Evolutionary conservation across 257 asterid species (phyloP), one percentile per base, ranked within the genome.

Genomic region (Catharanthus roseus): DNA sequence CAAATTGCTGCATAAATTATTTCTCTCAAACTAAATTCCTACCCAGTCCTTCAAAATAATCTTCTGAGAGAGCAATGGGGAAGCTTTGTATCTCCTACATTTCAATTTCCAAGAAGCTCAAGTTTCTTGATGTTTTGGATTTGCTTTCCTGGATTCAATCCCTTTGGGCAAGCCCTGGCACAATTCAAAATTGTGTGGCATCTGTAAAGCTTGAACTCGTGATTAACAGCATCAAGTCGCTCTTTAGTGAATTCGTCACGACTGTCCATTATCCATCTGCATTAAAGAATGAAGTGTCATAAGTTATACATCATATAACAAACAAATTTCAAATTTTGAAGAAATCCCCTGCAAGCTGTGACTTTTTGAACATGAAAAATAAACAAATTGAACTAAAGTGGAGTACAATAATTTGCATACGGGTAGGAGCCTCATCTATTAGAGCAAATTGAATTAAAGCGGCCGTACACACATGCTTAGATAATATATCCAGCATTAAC

Each of bases 231-330:
- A 42, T 92, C 96, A 49, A 92, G 86, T 0, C 98, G 92, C 82
- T 92, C 98, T 81, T 86, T 82, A 28, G 97, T 92, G 79, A 83
- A 90, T 76, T 92, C 98, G 76, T 92, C 98, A 31, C 98, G 97
- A 75, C 97, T 92, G 74, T 92, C 97, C 98, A 92, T 92, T 74
- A 92, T 92, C 98, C 98, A 92, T 81, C 98, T 92, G 85, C 84
- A 82, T 71, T 53, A 34, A 50, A 70, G 69, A 76, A 65, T 12
- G 19, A 5, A 57, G 57, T 38, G 21, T 44, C 38, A 61, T 13
- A 34, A 34, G 67, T 62, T 34, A 62, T 8, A 9, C 34, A 31
- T 31, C 18, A 16, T 31, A 31, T 26, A 2, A 57, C 21, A 11
- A 28, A 57, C 9, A 2, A 31, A 8, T 10, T 24, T 29, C 1